Evolutionary conservation across 768 basidiomycete species (phyloP).

Genomic region (Hemileccinum impolitum): DNA sequence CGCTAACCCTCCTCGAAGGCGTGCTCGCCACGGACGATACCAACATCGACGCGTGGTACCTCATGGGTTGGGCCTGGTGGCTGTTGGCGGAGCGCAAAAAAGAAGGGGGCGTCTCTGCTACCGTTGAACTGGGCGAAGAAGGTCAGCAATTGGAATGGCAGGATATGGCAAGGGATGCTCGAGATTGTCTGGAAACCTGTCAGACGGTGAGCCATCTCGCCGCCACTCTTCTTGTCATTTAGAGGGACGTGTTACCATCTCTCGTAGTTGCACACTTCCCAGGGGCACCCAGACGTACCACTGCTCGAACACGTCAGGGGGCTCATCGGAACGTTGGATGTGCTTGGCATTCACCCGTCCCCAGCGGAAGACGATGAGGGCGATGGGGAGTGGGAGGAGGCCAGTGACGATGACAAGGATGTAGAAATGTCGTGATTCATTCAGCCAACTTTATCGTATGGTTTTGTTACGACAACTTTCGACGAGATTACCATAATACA

Average conservation of each 20-base stretch:
- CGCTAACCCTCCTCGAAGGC: conserved; percentile 72
- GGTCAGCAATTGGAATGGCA: conserved; percentile 57
- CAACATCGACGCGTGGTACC: conserved; percentile 89
- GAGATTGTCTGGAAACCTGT: conserved; percentile 83
- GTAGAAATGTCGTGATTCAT: conserved; percentile 49
- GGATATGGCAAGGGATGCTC: conserved; percentile 62
- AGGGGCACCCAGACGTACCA: conserved; percentile 73
- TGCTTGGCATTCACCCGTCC: too few relatives aligned
- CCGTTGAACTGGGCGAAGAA: conserved; percentile 31
- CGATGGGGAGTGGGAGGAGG: conserved; percentile 68
- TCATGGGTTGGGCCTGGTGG: conserved; percentile 90
- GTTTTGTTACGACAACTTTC: too few relatives aligned
- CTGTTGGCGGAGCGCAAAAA: conserved; percentile 72
- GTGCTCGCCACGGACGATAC: conserved; percentile 80
- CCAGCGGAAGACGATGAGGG: too few relatives aligned
- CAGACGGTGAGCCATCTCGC: conserved; percentile 52
- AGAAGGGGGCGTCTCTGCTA: conserved; percentile 45
- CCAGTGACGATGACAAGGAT: conserved; percentile 52
- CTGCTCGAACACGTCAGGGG: conserved; percentile 37
- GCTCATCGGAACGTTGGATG: too few relatives aligned
- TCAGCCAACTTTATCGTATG: conserved; percentile 25
- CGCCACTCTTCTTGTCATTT: background rate
- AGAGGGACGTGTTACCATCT: background rate
- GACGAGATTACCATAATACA: too few relatives aligned
- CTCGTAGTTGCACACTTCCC: conserved; percentile 60